phyloP scores from a whole-genome alignment of 2,329 filamentous ascomycete species.

The Paramyrothecium sp. region DNA sequence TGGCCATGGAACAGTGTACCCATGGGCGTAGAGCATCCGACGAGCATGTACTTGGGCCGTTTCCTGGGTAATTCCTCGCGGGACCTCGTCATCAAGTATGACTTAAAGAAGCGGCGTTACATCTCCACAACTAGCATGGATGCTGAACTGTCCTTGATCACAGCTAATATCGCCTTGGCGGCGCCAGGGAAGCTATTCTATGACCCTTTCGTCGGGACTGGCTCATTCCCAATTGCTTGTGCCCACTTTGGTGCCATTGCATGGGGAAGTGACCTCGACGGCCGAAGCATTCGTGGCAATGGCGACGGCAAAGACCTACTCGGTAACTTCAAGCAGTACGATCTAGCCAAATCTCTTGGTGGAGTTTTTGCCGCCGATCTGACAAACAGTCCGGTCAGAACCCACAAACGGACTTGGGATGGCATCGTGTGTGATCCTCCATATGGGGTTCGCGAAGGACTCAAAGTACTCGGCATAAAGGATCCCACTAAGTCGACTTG shows the following conservation, averaged over 20 bases:
- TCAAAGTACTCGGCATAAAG: conserved; percentile 80
- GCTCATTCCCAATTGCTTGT: conserved; percentile 86
- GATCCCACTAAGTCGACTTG: conserved; percentile 60
- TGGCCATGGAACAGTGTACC: conserved; percentile 60
- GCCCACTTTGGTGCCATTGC: conserved; percentile 84
- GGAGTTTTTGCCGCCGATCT: conserved; percentile 84
- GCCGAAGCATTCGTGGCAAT: conserved; percentile 78
- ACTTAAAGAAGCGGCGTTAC: conserved; percentile 89
- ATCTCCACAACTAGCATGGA: conserved; percentile 98
- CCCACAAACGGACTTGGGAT: conserved; percentile 64
- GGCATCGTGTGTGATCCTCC: conserved; percentile 95
- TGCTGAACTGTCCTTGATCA: conserved; percentile 85
- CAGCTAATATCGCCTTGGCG: conserved; percentile 85
- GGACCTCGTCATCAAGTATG: conserved; percentile 69
- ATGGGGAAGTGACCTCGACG: conserved; percentile 91
- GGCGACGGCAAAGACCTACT: conserved; percentile 47
- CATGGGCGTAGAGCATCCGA: conserved; percentile 50
- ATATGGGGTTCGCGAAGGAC: conserved; percentile 89
- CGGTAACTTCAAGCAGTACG: conserved; percentile 85
- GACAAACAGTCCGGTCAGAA: conserved; percentile 77
- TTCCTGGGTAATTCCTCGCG: conserved; percentile 66
- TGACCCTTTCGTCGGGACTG: conserved; percentile 94
- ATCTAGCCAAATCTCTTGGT: conserved; percentile 61
- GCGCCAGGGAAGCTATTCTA: conserved; percentile 83
- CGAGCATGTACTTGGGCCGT: conserved; percentile 68